Percentiles rank a stretch among this genome's conserved stretches.
Conservation (phyloP, 2,329 filamentous ascomycete species). For the Elsinoe batatas region DNA sequence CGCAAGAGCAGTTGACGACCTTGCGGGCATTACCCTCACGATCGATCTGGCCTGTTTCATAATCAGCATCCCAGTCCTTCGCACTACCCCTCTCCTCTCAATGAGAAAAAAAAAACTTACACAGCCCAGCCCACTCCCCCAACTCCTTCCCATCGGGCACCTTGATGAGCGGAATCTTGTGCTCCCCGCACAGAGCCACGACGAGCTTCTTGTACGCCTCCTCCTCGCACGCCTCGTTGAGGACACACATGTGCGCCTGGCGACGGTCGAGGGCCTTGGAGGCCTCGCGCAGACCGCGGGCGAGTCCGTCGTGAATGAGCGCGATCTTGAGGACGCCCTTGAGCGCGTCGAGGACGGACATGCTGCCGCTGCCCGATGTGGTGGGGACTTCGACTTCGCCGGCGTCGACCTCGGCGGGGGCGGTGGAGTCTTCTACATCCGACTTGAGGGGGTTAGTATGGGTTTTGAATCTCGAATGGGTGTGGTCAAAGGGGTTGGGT, state of each 20-base stretch:
- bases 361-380: constrained; percentile 70
- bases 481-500: background rate
- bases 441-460: constrained; percentile 48
- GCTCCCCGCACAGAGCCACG: constrained; percentile 95
- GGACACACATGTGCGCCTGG: constrained; percentile 99
- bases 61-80: too few relatives aligned
- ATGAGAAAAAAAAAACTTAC: constrained; percentile 50
- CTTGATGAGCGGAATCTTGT: constrained; percentile 99
- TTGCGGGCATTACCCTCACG: constrained; percentile 99
- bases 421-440: constrained; percentile 99
- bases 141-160: constrained; percentile 99
- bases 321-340: constrained; percentile 98
- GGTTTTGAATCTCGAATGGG: background rate
- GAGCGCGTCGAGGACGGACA: constrained; percentile 95
- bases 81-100: constrained; percentile 13
- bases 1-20: constrained; percentile 99
- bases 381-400: constrained; percentile 87
- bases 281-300: constrained; percentile 94
- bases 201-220: constrained; percentile 99
- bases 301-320: constrained; percentile 98
- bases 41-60: constrained; percentile 74
- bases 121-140: constrained; percentile 99
- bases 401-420: constrained; percentile 61
- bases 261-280: constrained; percentile 97
- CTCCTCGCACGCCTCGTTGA: constrained; percentile 99